Conservation (phyloP, 2,329 filamentous ascomycete genomes). For the Immersiporthe knoxdaviesiana region DNA sequence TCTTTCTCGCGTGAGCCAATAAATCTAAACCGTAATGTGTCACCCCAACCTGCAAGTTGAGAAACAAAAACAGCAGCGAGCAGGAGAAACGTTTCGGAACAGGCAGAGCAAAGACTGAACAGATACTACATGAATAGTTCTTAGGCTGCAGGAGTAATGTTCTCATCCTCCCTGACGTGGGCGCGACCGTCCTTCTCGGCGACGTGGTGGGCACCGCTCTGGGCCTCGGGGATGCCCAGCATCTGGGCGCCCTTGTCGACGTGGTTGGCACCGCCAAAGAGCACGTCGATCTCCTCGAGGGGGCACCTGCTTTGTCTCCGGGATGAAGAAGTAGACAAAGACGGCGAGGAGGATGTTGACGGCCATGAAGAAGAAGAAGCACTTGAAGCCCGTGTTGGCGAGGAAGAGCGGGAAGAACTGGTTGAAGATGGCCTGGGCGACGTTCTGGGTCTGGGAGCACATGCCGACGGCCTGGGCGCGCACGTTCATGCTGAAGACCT, state of each 20-base stretch:
- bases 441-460: slow-evolving; percentile 60
- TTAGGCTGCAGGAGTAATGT: neutral
- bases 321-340: slow-evolving; percentile 52
- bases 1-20: neutral
- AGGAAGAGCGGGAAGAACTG: slow-evolving; percentile 71
- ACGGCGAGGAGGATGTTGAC: slow-evolving; percentile 48
- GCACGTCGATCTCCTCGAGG: slow-evolving; percentile 59
- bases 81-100: neutral
- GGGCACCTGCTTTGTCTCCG: slow-evolving; percentile 51
- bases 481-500: slow-evolving; percentile 72
- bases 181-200: slow-evolving; percentile 31
- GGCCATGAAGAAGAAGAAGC: slow-evolving; percentile 47
- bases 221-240: slow-evolving; percentile 34
- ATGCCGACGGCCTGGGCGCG: slow-evolving; percentile 71
- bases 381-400: slow-evolving; percentile 50
- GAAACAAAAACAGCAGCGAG: neutral
- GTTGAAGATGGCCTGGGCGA: slow-evolving; percentile 63
- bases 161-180: slow-evolving; percentile 27
- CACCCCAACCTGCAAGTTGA: neutral
- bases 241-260: slow-evolving; percentile 57
- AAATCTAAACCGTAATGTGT: neutral
- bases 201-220: slow-evolving; percentile 29
- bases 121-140: neutral
- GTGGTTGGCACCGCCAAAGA: slow-evolving; percentile 61
- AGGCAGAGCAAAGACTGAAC: neutral